Base-by-base conservation (phyloP, 208 protist genomes). In the Trypanosomatidae sp. region DNA sequence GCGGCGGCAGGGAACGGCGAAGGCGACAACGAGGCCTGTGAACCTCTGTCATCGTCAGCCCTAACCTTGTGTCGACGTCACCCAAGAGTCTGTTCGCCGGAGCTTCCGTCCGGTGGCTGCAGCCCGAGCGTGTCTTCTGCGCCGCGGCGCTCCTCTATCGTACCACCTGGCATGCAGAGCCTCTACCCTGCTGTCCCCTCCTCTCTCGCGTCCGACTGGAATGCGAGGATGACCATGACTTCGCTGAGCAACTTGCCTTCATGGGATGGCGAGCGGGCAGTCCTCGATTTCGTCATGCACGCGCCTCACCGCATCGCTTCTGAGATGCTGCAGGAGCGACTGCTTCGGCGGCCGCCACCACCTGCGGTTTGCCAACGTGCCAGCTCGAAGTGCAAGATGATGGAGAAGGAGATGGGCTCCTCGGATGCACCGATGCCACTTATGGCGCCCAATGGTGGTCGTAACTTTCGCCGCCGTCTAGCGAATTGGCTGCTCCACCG, bases 401-500 rank as follows among this genome's bases (percentile, higher is more conserved):
- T 33, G 10, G 56, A 41, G 17, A 25, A 17, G 53, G 30, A 41
- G 10, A n/a, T 8, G 36, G 8, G 19, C 22, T 6, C 59, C 44
- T n/a, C 8, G 33, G 39, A 4, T 6, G 15, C 44, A 19, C 3
- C 50, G 1, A 25, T 39, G 49, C 7, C 62, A 12, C 15, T 70
- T 33, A 3, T 73, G 66, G 62, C 30, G 7, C 8, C 43, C 44
- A 13, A 50, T 49, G 64, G 33, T 28, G 52, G 50, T 15, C 68
- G 66, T 22, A 19, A 39, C 25, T 73, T 71, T 28, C 69, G 78
- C 17, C 71, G 52, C 25, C 71, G 62, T 49, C 73, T 82, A 10
- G 67, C 75, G 22, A 62, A 36, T 6, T 95, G 88, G 87, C 68
- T 93, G 15, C 80, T 70, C 1, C 69, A 66, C 28, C 82, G 76